Base-by-base conservation (phyloP, 2,329 filamentous ascomycete genomes). In the Scolecobasidium constrictum region DNA sequence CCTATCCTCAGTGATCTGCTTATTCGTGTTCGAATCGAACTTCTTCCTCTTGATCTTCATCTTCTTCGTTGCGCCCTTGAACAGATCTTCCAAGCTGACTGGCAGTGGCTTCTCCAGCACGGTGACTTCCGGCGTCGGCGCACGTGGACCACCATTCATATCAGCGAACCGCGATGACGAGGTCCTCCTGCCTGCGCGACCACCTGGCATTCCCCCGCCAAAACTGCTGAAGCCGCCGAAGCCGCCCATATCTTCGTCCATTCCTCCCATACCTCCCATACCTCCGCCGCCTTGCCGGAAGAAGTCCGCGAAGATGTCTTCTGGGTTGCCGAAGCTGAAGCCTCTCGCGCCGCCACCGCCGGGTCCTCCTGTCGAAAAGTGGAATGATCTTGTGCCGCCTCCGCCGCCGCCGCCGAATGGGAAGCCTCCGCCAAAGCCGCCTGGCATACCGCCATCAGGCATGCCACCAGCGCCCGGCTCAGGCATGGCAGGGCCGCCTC, bases 21-120 rank as follows among this genome's bases (percentile, higher is more conserved):
- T 94, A 45, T 86, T 86, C 1, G 73, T 80, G 16, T 80, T 66
- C 31, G 68, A 71, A 61, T 98, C 92, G 60, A 86, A 96, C 15
- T 83, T 87, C 77, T 96, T 96, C 56, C 90, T 78, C 56, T 94
- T 95, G 50, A 96, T 94, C 68, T 92, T 94, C 74, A 98, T 86
- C 73, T 94, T 95, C 76, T 98, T 98, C 38, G 83, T 86, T 26
- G 79, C 78, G 33, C 92, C 92, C 19, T 74, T 80, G 67, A 78
- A 96, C 48, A 96, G 66, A 56, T 98, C 92, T 62, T 98, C 92
- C 23, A 98, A 67, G 2, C 83, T 78, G 17, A 98, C 68, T 3
- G 81, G 77, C 48, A 98, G 63, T 36, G 83, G 78, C 55, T 85
- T 82, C 65, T 96, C 90, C 9, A 96, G 81, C 1, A 93, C 88